Evolutionary conservation across 495 filamentous ascomycete genomes (phyloP).

Genomic region (Saxophila tyrrhenica): DNA sequence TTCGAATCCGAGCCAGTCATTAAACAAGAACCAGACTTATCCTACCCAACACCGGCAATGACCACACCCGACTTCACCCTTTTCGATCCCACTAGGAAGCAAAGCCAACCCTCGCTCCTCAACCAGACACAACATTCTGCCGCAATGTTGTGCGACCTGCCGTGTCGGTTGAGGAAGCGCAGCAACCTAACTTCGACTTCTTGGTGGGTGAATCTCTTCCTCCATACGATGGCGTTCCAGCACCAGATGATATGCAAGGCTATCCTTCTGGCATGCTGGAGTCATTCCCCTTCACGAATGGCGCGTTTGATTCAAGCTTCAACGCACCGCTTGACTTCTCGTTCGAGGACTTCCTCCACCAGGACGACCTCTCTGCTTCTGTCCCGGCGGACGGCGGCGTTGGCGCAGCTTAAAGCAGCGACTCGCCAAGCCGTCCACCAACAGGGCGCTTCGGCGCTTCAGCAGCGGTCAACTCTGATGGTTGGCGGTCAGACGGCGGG

Average conservation of each 20-base stretch:
- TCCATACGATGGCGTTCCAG: conserved; percentile 11
- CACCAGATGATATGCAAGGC: conserved; percentile 14
- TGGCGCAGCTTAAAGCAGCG: conserved; percentile 22
- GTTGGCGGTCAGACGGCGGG: neutral
- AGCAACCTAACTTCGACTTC: conserved; percentile 10
- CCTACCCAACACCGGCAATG: conserved; percentile 22
- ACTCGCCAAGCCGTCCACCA: conserved; percentile 13
- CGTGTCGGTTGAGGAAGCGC: conserved; percentile 63
- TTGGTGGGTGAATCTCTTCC: conserved; percentile 16
- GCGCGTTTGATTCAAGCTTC: conserved; percentile 20
- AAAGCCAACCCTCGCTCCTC: conserved; percentile 33
- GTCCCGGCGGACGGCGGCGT: conserved; percentile 11
- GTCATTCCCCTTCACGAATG: conserved; percentile 21
- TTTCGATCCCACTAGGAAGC: neutral
- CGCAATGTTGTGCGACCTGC: conserved; percentile 99
- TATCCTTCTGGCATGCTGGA: conserved; percentile 17
- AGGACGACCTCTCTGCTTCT: conserved; percentile 10
- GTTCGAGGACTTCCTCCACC: conserved; percentile 22
- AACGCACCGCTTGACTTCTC: conserved; percentile 18
- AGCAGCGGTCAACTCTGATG: conserved; percentile 2
- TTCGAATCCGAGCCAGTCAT: conserved; percentile 27
- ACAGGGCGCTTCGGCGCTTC: conserved; percentile 18
- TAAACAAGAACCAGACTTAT: conserved; percentile 45
- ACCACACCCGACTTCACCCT: neutral
- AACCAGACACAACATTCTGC: conserved; percentile 99